Evolutionary conservation across 1,284 basidiomycete species (phyloP), one percentile per base, ranked within the genome.

Genomic region (Heterobasidion annosum): DNA sequence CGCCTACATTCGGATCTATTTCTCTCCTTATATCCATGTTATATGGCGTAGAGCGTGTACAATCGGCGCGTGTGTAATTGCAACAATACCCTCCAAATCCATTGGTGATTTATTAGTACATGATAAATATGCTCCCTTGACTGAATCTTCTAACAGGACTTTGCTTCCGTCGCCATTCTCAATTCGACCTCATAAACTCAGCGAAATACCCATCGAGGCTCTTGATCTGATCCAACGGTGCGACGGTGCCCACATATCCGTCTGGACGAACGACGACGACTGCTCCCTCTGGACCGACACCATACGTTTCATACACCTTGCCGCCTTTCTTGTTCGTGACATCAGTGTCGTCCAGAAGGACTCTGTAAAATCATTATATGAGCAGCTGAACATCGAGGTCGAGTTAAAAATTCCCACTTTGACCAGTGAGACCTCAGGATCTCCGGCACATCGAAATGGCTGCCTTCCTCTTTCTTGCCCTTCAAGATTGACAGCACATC

Each of bases 221-320:
- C 7, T 66, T 60, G 35, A 70, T 58, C 3, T 71, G 32, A 65
- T 79, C 70, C 44, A 87, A 65, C 0, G 82, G 75, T 1, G 73
- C 72, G 19, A 87, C 70, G 54, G 72, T 71, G 2, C 83, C 83
- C 15, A 91, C 78, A 57, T 88, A 89, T 8, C 87, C 87, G 61
- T 91, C 88, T 2, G 88, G 88, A 34, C 88, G 76, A 12, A 88
- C 79, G 35, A 85, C 72, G 33, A 88, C 78, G 25, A 88, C 67
- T 6, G 77, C 83, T 32, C 87, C 88, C 2, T 68, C 66, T 18
- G 70, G 61, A 5, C 72, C 70, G 42, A 88, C 73, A 0, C 86
- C 87, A 58, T 78, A 81, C 57, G 63, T 70, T 45, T 70, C 65
- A 58, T 83, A 79, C 2, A 67, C 70, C 12, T 60, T 62, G 13